A percentile compares a stretch with the other conserved stretches of the same genome.
These are phyloP conservation scores for Ophiostoma australiae DNA, from an alignment of 2,329 filamentous ascomycete species.

Conservation along the genomic window DNA sequence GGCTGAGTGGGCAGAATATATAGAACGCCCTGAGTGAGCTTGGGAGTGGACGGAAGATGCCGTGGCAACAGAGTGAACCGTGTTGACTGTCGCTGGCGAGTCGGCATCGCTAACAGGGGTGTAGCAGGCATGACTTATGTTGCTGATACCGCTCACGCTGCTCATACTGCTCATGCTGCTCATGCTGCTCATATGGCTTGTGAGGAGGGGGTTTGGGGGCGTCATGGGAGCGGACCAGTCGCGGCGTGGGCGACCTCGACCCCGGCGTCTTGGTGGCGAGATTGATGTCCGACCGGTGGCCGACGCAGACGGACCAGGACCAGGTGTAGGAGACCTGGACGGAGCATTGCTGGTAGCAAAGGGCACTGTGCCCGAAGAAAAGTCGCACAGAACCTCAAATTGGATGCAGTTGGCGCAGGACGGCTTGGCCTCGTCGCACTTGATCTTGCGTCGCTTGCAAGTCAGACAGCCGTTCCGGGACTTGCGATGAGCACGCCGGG, in stretches of 20 bases:
- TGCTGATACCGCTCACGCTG: background rate
- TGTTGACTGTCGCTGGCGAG: background rate
- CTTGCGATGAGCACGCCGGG: background rate
- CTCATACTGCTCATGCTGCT: background rate
- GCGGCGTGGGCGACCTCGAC: background rate
- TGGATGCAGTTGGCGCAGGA: background rate
- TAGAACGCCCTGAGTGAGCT: background rate
- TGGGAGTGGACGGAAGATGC: background rate
- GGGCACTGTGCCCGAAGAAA: background rate
- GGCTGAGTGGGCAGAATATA: background rate
- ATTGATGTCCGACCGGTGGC: background rate
- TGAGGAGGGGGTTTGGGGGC: background rate
- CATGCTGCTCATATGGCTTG: background rate
- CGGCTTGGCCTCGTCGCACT: slow-evolving; percentile 5
- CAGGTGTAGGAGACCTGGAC: background rate
- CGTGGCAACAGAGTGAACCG: background rate
- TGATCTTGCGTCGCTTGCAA: slow-evolving; percentile 7
- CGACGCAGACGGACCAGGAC: background rate
- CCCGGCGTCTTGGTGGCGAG: background rate
- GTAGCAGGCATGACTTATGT: background rate
- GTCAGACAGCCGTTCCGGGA: background rate
- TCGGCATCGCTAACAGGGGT: background rate
- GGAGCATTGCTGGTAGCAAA: background rate
- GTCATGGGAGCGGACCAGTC: background rate
- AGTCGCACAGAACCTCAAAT: background rate